A percentile compares a stretch with the other conserved stretches of the same genome.
Evolutionary conservation across 805 yeast genomes (phyloP).

Genomic region (Pichia membranifaciens): DNA sequence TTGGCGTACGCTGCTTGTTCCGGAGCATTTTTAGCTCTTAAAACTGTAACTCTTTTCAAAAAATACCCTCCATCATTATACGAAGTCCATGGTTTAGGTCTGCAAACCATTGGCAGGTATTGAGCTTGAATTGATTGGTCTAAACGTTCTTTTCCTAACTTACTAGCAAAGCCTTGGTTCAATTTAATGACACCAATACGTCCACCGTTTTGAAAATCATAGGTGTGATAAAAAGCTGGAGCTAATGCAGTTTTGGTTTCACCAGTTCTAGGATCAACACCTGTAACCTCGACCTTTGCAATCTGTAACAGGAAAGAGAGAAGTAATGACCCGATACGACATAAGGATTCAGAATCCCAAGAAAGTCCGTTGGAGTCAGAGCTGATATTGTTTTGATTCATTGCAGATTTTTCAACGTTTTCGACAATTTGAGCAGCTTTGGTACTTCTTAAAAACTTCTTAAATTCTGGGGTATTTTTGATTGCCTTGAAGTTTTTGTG

Average conservation of each 20-base stretch:
- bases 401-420: constrained; percentile 21
- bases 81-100: constrained; percentile 84
- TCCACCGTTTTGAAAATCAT: constrained; percentile 73
- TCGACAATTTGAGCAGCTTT: constrained; percentile 26
- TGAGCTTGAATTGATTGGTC: constrained; percentile 71
- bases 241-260: constrained; percentile 61
- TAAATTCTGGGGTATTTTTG: constrained; percentile 40
- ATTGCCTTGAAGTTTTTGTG: constrained; percentile 48
- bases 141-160: constrained; percentile 59
- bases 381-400: constrained; percentile 11
- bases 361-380: constrained; percentile 13
- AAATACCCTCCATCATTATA: constrained; percentile 83
- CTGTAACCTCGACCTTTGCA: constrained; percentile 75
- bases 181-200: constrained; percentile 76
- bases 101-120: constrained; percentile 82
- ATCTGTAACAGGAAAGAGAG: constrained; percentile 70
- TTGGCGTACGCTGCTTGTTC: constrained; percentile 86
- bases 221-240: constrained; percentile 88
- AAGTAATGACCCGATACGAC: constrained; percentile 78
- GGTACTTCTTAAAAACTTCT: constrained; percentile 32
- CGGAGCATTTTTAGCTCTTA: constrained; percentile 77
- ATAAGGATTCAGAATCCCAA: constrained; percentile 34
- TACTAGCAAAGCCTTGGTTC: constrained; percentile 62
- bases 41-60: constrained; percentile 54
- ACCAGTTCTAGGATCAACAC: constrained; percentile 75